Evolutionary conservation across 2,329 filamentous ascomycete genomes (phyloP).

Genomic region (Endothia cerciana): DNA sequence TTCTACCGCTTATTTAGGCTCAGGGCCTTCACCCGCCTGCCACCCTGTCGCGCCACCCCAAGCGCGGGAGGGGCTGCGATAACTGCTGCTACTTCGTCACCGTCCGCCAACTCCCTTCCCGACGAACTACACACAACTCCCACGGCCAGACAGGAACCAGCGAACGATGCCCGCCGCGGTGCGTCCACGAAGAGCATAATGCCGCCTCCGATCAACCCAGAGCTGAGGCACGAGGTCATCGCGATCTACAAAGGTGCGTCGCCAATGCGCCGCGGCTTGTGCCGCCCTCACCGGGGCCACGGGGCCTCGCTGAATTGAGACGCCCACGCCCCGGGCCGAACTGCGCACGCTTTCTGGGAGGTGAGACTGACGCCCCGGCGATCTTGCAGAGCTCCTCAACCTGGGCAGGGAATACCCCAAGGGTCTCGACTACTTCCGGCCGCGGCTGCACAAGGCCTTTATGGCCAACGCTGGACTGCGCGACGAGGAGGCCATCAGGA

Average conservation of each 20-base stretch:
- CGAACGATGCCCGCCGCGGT: slow-evolving; percentile 1
- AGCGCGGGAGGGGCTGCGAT: no score
- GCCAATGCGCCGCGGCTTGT: background rate
- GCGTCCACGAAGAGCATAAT: slow-evolving; percentile 29
- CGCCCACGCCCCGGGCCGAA: no score
- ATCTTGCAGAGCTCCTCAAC: slow-evolving; percentile 72
- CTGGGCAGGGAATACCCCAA: slow-evolving; percentile 86
- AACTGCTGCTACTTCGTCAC: no score
- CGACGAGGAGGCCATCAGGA: slow-evolving; percentile 75
- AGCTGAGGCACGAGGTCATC: slow-evolving; percentile 78
- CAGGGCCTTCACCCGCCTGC: no score
- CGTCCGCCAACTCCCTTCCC: background rate
- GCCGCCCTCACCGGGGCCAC: background rate
- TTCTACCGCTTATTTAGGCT: no score
- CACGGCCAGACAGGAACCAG: background rate
- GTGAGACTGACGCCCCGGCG: background rate
- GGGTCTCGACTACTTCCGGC: slow-evolving; percentile 79
- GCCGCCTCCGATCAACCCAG: slow-evolving; percentile 47
- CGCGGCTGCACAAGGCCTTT: slow-evolving; percentile 84
- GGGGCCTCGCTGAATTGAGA: no score
- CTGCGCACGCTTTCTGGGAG: no score
- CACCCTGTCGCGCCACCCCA: no score
- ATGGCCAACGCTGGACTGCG: slow-evolving; percentile 70
- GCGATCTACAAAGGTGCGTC: slow-evolving; percentile 80
- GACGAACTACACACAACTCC: slow-evolving; percentile 1